Conservation (phyloP, 2,329 filamentous ascomycete species). For the Talaromyces verruculosus region DNA sequence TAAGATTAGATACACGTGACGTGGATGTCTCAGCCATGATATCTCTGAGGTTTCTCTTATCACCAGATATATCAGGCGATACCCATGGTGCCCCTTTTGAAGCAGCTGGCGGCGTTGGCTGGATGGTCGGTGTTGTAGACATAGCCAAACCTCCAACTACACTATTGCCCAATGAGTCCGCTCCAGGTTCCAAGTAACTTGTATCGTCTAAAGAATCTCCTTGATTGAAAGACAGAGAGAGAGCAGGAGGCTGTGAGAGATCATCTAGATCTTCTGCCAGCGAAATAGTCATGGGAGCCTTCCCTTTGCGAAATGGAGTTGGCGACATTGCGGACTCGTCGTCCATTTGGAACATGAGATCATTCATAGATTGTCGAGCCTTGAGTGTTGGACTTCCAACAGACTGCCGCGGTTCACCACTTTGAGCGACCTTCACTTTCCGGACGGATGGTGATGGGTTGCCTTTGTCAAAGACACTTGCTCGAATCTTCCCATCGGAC, state of each 20-base stretch:
- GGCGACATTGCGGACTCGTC: conserved; percentile 58
- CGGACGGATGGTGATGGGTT: conserved; percentile 48
- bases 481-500: conserved; percentile 61
- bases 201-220: conserved; percentile 29
- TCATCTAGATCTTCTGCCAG: conserved; percentile 25
- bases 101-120: conserved; percentile 30
- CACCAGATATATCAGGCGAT: conserved; percentile 53
- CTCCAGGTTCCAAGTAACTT: conserved; percentile 32
- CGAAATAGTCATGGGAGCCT: conserved; percentile 28
- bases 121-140: conserved; percentile 25
- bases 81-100: conserved; percentile 53
- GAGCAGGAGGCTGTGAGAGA: conserved; percentile 27
- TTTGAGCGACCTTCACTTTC: conserved; percentile 42
- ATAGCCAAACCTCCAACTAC: conserved; percentile 30
- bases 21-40: conserved; percentile 67
- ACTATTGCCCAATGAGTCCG: conserved; percentile 28
- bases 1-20: conserved; percentile 53
- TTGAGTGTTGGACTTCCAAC: conserved; percentile 66
- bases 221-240: conserved; percentile 29
- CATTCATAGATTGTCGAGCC: conserved; percentile 66
- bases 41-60: conserved; percentile 71
- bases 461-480: conserved; percentile 66
- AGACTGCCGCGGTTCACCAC: conserved; percentile 48
- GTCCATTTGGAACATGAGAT: conserved; percentile 94
- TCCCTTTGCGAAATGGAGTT: conserved; percentile 32